Base-by-base conservation (phyloP, 257 asterid species). In the Ajuga chamaepitys region DNA sequence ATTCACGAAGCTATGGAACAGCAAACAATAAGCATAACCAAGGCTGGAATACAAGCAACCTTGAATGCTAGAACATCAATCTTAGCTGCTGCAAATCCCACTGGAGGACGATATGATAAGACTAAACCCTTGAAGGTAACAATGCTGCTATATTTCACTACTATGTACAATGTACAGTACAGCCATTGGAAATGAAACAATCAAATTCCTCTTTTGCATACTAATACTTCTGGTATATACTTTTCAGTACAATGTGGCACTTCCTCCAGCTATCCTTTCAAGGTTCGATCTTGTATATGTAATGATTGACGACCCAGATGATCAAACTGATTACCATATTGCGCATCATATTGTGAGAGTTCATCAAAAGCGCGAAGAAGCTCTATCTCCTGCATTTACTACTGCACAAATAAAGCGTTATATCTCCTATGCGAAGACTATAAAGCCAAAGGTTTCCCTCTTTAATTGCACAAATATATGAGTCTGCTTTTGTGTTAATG, bases 1-100 rank as follows among this genome's bases (percentile, higher is more conserved):
- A 94, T 94, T 72, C 99, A 94, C 59, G 97, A 94, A 80, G 99
- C 99, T 67, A 94, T 94, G 99, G 97, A 94, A 72, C 99, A 94
- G 71, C 99, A 94, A 77, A 94, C 99, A 1, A 94, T 94, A 85
- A 94, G 99, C 86, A 90, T 94, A 71, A 94, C 99, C 32, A 94
- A 94, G 80, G 97, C 99, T 54, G 99, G 99, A 70, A 94, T 94
- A 75, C 99, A 94, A 80, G 97, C 99, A 73, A 94, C 99, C 56
- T 57, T 94, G 71, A 94, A 94, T 83, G 99, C 99, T 34, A 82
- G 99, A 75, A 94, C 97, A 59, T 88, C 99, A 68, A 94, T 94
- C 64, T 79, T 94, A 83, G 99, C 97, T 68, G 99, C 99, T 47
- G 99, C 99, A 57, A 94, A 94, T 68, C 99, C 99, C 70, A 74